Conservation (phyloP, 495 filamentous ascomycete species). For the Cercophora samala region DNA sequence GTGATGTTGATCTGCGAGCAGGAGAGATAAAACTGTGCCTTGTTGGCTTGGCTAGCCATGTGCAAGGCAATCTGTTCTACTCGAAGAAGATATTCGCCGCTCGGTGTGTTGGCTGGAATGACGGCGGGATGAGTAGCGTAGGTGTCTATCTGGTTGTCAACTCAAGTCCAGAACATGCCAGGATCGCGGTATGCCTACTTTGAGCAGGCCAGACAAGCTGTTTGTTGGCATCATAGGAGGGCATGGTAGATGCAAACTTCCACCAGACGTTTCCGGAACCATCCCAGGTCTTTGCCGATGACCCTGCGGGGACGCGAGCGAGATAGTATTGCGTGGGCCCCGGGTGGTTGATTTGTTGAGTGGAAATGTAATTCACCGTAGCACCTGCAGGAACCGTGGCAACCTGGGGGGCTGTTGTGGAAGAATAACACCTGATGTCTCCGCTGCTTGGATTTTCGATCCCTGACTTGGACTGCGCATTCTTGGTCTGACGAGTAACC, state of each 20-base stretch:
- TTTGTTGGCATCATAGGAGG: constrained; percentile 38
- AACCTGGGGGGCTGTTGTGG: constrained; percentile 37
- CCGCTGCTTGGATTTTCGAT: constrained; percentile 40
- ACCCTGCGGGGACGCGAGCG: constrained; percentile 45
- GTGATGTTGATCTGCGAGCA: constrained; percentile 42
- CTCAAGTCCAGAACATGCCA: neutral
- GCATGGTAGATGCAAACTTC: constrained; percentile 49
- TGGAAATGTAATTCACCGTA: constrained; percentile 45
- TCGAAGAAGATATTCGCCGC: constrained; percentile 56
- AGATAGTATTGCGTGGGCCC: constrained; percentile 48
- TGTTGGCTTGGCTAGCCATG: constrained; percentile 39
- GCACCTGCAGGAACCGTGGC: constrained; percentile 41
- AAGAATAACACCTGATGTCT: constrained; percentile 49
- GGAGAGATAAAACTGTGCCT: constrained; percentile 41
- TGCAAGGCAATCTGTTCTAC: constrained; percentile 56
- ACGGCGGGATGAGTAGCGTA: constrained; percentile 43
- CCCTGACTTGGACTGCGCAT: constrained; percentile 37
- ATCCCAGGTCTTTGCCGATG: constrained; percentile 46
- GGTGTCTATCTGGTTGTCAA: constrained; percentile 25
- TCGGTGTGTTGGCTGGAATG: constrained; percentile 42
- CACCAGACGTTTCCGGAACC: constrained; percentile 49
- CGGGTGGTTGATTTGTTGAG: constrained; percentile 47
- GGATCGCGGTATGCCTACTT: constrained; percentile 24
- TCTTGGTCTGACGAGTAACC: constrained; percentile 44
- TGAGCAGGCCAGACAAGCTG: constrained; percentile 41